Evolutionary conservation across 2,329 filamentous ascomycete genomes (phyloP), one percentile per base, ranked within the genome.

Genomic region (Alternaria rosae): DNA sequence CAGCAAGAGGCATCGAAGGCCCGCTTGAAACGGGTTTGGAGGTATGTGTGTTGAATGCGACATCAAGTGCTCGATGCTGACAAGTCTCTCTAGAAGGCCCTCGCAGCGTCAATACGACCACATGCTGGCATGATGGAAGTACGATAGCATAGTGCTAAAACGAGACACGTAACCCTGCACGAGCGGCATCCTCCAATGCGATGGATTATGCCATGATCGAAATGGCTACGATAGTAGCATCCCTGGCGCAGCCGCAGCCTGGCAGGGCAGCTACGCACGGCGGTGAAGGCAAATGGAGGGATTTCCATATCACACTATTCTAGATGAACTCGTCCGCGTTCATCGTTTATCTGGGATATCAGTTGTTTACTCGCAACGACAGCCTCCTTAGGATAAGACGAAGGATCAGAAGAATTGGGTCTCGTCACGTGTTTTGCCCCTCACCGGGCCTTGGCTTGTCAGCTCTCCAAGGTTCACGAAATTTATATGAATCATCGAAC

Each of bases 1-100:
- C 28, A 73, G 66, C 23, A 73, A 73, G 25, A 69, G 55, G 43
- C 69, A 73, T 61, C 59, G 67, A 6, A 68, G 61, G 42, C 66
- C 69, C 44, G 56, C 55, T 38, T 67, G 61, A 64, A 41, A 4
- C 25, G n/a, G 9, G 2, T 3, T 6, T 47, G 5, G 12, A 9
- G 28, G 57, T 65, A 32, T 50, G 52, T 61, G 6, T 25, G 32
- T 20, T 23, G 6, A 6, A 21, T 50, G 28, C 15, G 13, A n/a
- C 8, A 12, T 4, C 17, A 21, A 13, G 26, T 25, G 25, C 26
- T 35, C 32, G 5, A 54, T 44, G 47, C 56, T 52, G 47, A 58
- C 12, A 43, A 11, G 17, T 17, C 8, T 25, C 23, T 25, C 25
- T 23, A 35, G 28, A 26, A 51, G 17, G 10, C 23, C n/a, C 20